Evolutionary conservation across 2,329 filamentous ascomycete genomes (phyloP).

Genomic region (Nakataea oryzae): DNA sequence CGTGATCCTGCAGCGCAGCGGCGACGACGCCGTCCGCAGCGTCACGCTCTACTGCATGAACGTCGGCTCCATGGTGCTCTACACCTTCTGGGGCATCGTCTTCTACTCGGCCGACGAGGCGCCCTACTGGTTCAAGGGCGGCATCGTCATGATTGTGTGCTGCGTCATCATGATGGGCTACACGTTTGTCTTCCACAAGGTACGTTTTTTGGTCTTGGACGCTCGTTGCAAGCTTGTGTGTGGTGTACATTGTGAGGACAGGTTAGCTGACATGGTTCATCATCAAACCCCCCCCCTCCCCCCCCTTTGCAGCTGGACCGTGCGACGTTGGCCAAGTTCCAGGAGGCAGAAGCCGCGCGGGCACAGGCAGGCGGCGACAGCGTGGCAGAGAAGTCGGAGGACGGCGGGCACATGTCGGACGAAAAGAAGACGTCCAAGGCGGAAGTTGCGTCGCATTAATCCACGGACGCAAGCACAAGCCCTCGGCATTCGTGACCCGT

Average conservation of each 20-base stretch:
- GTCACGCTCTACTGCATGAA: conserved; percentile 67
- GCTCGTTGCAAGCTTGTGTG: not conserved
- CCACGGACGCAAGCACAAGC: not conserved
- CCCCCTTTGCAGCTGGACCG: not conserved
- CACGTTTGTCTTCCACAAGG: conserved; percentile 6
- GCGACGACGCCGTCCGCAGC: conserved; percentile 51
- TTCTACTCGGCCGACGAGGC: conserved; percentile 60
- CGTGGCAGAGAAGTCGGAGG: not conserved
- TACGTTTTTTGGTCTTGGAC: not conserved
- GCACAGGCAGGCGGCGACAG: not conserved
- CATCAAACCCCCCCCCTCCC: too few species aligned
- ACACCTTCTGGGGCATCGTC: conserved; percentile 64
- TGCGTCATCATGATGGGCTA: conserved; percentile 7
- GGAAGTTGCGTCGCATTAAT: not conserved
- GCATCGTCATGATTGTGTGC: conserved; percentile 17
- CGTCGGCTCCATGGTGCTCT: conserved; percentile 54
- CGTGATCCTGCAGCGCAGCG: conserved; percentile 51
- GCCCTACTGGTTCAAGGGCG: conserved; percentile 35
- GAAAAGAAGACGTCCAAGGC: not conserved
- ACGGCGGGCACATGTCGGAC: not conserved
- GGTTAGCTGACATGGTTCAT: not conserved
- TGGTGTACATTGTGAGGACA: not conserved
- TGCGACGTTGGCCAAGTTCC: not conserved
- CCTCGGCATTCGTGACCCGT: too few species aligned
- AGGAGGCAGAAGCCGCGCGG: not conserved